Evolutionary conservation across 139 green algal species (phyloP), one percentile per base, ranked within the genome.

Genomic region (Chlamydomonas schloesseri): DNA sequence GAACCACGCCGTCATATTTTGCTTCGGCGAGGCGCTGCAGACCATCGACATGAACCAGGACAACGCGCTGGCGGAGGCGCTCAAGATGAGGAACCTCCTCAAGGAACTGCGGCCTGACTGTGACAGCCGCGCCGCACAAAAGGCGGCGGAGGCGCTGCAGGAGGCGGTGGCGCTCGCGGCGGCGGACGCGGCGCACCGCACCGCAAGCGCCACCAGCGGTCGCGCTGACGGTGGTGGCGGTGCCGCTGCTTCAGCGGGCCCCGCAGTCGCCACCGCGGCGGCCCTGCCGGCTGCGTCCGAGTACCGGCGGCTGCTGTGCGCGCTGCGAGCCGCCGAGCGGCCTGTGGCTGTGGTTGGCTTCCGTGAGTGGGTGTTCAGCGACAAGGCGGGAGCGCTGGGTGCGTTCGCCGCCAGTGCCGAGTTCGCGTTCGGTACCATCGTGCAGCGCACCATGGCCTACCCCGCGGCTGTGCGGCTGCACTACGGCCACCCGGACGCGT

Each of bases 401-500:
- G 83, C 85, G 28, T 95, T 97, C 89, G 94, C 94, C 6, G 94
- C 94, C 24, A 84, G 89, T 24, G 93, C 94, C 24, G 94, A 97
- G 88, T 94, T 93, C 87, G 93, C 92, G 24, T 97, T 97, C 88
- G 92, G 93, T 26, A 95, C 93, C 28, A 93, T 96, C 34, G 90
- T 96, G 58, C 76, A 83, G 76, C 89, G 94, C 6, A 81, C 94
- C 24, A 96, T 97, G 93, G 90, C 92, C 24, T 93, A 89, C 81
- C 94, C 94, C 13, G 90, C 31, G 64, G 14, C 17, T 23, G 84
- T 88, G 21, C 53, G 83, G 1, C 42, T 76, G 46, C 83, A 88
- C 73, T 88, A 88, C 46, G 96, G 96, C 58, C 96, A 98, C 87
- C 96, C 96, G 34, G 96, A 98, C 87, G 86, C 97, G 21, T 98